These are phyloP conservation scores for Leccinum uliginosum DNA, from an alignment of 768 basidiomycete species.

Conservation along the genomic window DNA sequence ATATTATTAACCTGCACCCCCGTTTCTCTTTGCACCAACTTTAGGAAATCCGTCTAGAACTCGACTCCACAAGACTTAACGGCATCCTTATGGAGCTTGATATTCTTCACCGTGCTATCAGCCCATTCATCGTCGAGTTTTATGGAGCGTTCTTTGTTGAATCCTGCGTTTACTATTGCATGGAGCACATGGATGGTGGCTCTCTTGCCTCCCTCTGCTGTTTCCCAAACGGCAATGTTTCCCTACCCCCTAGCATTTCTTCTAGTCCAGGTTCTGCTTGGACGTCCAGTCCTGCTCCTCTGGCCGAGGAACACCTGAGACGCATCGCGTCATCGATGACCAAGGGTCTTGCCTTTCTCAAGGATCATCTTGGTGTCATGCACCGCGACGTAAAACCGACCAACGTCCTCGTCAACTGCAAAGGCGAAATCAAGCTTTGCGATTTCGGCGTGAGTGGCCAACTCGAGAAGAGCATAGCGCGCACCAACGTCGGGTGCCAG, in stretches of 20 bases:
- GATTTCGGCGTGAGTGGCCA: conserved; percentile 99
- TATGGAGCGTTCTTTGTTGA: conserved; percentile 99
- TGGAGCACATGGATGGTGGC: conserved; percentile 99
- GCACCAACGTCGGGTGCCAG: conserved; percentile 98
- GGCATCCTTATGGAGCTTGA: conserved; percentile 99
- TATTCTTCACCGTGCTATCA: conserved; percentile 89
- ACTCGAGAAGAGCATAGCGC: conserved; percentile 91
- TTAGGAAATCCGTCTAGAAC: conserved; percentile 95
- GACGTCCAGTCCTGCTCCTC: conserved; percentile 34
- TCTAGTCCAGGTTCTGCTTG: conserved; percentile 31
- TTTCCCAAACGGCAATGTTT: conserved; percentile 42
- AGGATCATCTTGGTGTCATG: conserved; percentile 89
- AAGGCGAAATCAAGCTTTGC: conserved; percentile 89
- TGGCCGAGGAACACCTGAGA: conserved; percentile 76
- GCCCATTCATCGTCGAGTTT: conserved; percentile 94
- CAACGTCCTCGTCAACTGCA: conserved; percentile 85
- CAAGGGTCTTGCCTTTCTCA: conserved; percentile 88
- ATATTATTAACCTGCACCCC: not conserved
- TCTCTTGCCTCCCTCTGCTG: conserved; percentile 71
- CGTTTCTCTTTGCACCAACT: not conserved
- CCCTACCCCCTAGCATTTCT: conserved; percentile 30
- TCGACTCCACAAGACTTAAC: conserved; percentile 89
- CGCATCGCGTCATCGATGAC: conserved; percentile 82
- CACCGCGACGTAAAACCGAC: conserved; percentile 90
- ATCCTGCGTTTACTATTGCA: conserved; percentile 99